A percentile compares a stretch with the other conserved stretches of the same genome.
Conservation (phyloP, 73 alveolate species). For the Durusdinium trenchii region DNA sequence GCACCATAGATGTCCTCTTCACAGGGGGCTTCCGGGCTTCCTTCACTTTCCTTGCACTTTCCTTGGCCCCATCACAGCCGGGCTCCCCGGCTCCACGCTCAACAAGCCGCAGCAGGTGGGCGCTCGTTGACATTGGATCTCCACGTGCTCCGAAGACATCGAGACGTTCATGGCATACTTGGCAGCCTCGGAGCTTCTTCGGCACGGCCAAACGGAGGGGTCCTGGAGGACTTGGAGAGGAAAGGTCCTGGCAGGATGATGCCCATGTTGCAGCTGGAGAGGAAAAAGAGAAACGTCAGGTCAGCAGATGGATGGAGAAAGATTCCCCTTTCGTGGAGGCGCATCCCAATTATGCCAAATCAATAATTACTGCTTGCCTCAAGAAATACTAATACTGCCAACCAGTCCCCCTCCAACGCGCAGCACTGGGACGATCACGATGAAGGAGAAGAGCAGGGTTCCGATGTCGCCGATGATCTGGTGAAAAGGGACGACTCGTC, state of each 20-base stretch:
- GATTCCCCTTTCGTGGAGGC: too few species aligned
- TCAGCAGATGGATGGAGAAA: too few species aligned
- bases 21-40: too few species aligned
- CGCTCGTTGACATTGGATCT: conserved; percentile 72
- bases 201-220: too few species aligned
- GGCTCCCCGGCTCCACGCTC: conserved; percentile 40
- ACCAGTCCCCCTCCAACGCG: background rate
- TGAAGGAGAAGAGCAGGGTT: conserved; percentile 85
- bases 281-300: too few species aligned
- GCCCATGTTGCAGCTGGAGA: too few species aligned
- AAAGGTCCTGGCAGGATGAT: too few species aligned
- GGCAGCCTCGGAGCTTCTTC: conserved; percentile 56
- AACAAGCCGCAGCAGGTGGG: conserved; percentile 74
- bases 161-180: conserved; percentile 93
- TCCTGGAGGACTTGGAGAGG: too few species aligned
- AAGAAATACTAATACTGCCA: background rate
- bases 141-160: conserved; percentile 27
- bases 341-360: too few species aligned
- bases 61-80: background rate
- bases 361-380: background rate
- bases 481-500: too few species aligned
- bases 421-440: background rate
- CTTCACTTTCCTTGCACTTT: too few species aligned
- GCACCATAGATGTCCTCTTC: too few species aligned
- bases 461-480: conserved; percentile 80